phyloP scores from a whole-genome alignment of 106 monocot genomes.

The Dendrobium chrysotoxum region DNA sequence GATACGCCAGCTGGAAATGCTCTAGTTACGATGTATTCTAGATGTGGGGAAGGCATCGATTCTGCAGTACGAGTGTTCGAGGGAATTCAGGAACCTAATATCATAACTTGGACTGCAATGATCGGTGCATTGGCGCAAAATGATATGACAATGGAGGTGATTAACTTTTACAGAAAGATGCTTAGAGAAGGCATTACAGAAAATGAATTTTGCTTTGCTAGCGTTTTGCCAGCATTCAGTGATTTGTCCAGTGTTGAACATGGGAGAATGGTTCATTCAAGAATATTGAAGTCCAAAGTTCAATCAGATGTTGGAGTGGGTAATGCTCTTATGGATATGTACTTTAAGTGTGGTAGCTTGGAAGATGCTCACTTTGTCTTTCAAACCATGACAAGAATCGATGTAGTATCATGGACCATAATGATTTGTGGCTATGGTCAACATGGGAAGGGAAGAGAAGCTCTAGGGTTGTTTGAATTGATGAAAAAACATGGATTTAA shows the following conservation, averaged over 20 bases:
- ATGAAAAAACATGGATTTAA: constrained; percentile 32
- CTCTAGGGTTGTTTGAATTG: constrained; percentile 30
- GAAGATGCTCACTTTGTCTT: constrained; percentile 48
- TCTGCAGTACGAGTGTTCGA: constrained; percentile 31
- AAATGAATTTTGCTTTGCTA: constrained; percentile 57
- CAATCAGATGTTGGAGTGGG: constrained; percentile 32
- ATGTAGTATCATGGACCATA: constrained; percentile 54
- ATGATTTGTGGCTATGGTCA: constrained; percentile 55
- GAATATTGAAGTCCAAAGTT: constrained; percentile 34
- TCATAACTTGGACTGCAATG: constrained; percentile 71
- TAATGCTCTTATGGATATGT: constrained; percentile 78
- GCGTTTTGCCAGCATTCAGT: constrained; percentile 37
- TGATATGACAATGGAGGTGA: constrained; percentile 30
- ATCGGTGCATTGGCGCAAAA: constrained; percentile 38
- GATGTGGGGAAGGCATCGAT: constrained; percentile 26
- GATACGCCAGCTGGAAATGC: constrained; percentile 51
- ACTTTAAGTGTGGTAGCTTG: constrained; percentile 66
- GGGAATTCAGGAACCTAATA: constrained; percentile 33
- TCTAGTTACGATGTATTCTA: constrained; percentile 72
- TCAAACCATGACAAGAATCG: constrained; percentile 23
- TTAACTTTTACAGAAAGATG: constrained; percentile 42
- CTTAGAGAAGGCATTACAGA: constrained; percentile 29
- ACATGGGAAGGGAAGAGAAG: constrained; percentile 54
- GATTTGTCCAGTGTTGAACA: constrained; percentile 26
- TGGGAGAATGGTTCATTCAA: constrained; percentile 51